Conservation (phyloP, 371 early-diverging fungal species). For the Capillidium heterosporum region DNA sequence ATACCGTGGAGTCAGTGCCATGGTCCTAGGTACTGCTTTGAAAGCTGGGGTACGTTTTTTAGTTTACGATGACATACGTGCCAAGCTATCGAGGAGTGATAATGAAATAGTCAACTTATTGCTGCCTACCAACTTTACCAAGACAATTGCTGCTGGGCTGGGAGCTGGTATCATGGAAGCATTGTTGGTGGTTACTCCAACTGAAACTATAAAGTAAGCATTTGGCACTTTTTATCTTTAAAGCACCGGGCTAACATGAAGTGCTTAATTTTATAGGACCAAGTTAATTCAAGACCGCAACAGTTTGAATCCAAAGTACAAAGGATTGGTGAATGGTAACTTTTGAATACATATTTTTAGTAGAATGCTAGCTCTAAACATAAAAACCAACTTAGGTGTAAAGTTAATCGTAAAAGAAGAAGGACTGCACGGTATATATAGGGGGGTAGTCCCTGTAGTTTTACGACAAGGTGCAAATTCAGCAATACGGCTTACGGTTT, state of each 20-base stretch:
- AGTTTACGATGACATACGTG: constrained; percentile 69
- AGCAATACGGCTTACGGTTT: constrained; percentile 74
- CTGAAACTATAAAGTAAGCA: constrained; percentile 74
- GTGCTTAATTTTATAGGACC: constrained; percentile 24
- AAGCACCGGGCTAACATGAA: neutral
- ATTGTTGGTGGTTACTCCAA: constrained; percentile 68
- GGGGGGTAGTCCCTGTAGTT: constrained; percentile 78
- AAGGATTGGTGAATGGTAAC: constrained; percentile 61
- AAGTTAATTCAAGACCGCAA: constrained; percentile 69
- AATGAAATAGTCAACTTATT: no score
- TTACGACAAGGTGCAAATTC: constrained; percentile 83
- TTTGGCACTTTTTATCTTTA: neutral
- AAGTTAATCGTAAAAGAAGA: constrained; percentile 40
- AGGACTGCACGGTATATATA: constrained; percentile 71
- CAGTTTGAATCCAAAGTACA: constrained; percentile 40
- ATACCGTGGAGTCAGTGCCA: constrained; percentile 67
- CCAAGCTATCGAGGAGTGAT: constrained; percentile 20
- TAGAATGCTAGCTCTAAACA: no score
- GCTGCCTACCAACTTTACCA: constrained; percentile 13
- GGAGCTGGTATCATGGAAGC: constrained; percentile 83
- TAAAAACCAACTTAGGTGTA: constrained; percentile 14
- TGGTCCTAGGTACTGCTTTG: constrained; percentile 74
- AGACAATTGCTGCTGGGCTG: constrained; percentile 59
- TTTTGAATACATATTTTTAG: neutral
- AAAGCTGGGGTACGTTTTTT: constrained; percentile 85